Conservation (phyloP, 164 flowering plant genomes). For the Stephania yunnanensis region DNA sequence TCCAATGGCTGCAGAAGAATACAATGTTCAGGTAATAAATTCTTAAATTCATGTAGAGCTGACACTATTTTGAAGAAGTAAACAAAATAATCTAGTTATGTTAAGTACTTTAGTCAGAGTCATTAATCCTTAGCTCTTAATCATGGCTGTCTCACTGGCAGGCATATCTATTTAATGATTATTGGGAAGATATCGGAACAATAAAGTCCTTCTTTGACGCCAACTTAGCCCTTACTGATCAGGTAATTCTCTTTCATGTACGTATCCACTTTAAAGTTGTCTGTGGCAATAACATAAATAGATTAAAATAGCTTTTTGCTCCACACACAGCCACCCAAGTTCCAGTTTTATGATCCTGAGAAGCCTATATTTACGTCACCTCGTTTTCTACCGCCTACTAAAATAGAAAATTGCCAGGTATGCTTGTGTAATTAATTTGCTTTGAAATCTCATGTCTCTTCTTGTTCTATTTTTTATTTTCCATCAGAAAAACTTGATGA, state of each 20-base stretch:
- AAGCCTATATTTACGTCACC: constrained; percentile 95
- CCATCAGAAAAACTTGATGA: background rate
- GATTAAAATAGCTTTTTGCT: constrained; percentile 4
- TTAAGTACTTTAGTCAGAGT: background rate
- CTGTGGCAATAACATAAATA: background rate
- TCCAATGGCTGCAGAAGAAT: constrained; percentile 60
- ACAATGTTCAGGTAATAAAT: constrained; percentile 61
- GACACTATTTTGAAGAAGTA: background rate
- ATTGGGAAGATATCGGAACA: constrained; percentile 93
- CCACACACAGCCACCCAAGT: constrained; percentile 65
- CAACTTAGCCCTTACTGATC: constrained; percentile 68
- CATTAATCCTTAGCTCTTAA: background rate
- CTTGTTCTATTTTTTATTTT: background rate
- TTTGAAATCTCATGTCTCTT: constrained; percentile 13
- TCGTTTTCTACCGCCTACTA: constrained; percentile 85
- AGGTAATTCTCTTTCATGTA: constrained; percentile 33
- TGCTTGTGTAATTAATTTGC: constrained; percentile 3
- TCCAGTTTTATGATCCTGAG: constrained; percentile 80
- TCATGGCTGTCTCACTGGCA: constrained; percentile 18
- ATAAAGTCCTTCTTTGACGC: constrained; percentile 75
- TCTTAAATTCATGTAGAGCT: background rate
- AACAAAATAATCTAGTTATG: background rate
- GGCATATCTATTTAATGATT: constrained; percentile 79
- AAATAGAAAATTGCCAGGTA: constrained; percentile 90
- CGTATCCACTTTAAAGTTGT: background rate